Evolutionary conservation across 2,329 filamentous ascomycete genomes (phyloP).

Genomic region (Colletotrichum sp.): DNA sequence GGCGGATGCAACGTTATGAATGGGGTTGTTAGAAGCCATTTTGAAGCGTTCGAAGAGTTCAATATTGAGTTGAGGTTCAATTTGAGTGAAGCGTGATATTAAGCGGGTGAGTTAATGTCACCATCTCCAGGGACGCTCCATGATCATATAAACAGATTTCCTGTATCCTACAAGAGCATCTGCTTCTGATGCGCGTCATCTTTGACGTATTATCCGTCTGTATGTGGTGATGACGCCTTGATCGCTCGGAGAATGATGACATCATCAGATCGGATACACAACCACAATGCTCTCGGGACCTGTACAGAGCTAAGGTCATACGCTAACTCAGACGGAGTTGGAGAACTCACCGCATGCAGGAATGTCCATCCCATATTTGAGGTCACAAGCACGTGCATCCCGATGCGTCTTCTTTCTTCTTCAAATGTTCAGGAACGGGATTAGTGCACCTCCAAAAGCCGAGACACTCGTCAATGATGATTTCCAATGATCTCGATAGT

Average conservation of each 20-base stretch:
- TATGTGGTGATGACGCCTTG: neutral
- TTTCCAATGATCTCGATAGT: neutral
- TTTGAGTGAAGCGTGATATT: neutral
- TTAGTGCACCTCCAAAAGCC: neutral
- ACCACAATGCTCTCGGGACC: neutral
- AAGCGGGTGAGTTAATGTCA: too few relatives aligned
- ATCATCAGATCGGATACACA: neutral
- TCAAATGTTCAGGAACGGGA: neutral
- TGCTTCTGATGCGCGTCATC: neutral
- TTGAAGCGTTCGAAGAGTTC: neutral
- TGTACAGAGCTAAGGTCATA: neutral
- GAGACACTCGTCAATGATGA: neutral
- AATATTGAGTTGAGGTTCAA: neutral
- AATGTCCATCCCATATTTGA: neutral
- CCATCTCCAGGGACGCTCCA: neutral
- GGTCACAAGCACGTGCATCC: neutral
- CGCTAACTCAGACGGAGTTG: neutral
- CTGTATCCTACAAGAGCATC: neutral
- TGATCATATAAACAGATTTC: neutral
- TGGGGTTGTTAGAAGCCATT: slow-evolving; percentile 11
- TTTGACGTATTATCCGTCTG: neutral
- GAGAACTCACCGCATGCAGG: neutral
- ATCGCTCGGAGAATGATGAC: neutral
- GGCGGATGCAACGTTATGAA: neutral
- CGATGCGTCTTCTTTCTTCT: neutral